A percentile compares a stretch with the other conserved stretches of the same genome.
These are phyloP conservation scores for Kluyveromyces aestuarii DNA, from an alignment of 805 yeast genomes.

Conservation along the genomic window DNA sequence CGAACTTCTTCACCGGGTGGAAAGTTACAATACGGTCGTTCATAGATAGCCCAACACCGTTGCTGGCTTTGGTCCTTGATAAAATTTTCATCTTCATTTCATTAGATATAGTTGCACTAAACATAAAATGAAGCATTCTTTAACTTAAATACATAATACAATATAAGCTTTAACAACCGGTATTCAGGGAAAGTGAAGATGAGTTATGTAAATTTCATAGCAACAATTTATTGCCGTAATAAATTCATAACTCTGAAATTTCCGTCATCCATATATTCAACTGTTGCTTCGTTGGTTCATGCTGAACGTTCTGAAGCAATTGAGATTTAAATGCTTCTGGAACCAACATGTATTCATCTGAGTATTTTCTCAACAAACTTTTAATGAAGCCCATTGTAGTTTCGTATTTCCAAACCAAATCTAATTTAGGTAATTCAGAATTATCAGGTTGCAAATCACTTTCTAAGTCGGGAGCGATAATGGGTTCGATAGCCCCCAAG, in stretches of 20 bases:
- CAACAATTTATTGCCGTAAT: not conserved
- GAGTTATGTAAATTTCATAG: not conserved
- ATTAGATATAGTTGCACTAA: not conserved
- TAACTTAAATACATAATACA: not conserved
- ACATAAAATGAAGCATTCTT: not conserved
- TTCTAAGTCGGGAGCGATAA: slow-evolving; percentile 11
- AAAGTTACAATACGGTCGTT: slow-evolving; percentile 11
- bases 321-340: slow-evolving; percentile 28
- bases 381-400: slow-evolving; percentile 30
- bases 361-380: slow-evolving; percentile 35
- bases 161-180: not conserved
- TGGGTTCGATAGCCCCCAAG: slow-evolving; percentile 14
- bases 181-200: not conserved
- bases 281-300: slow-evolving; percentile 23
- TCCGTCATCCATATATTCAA: slow-evolving; percentile 30
- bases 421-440: slow-evolving; percentile 27
- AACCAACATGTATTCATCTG: slow-evolving; percentile 33
- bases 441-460: slow-evolving; percentile 20
- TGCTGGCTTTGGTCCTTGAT: no score
- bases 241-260: slow-evolving; percentile 11
- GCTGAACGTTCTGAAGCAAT: slow-evolving; percentile 26
- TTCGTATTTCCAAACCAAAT: slow-evolving; percentile 35
- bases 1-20: slow-evolving; percentile 5
- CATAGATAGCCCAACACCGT: slow-evolving; percentile 1
- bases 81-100: not conserved